These are phyloP conservation scores for Senecio squalidus DNA, from an alignment of 140 eudicot genomes.

Conservation along the genomic window DNA sequence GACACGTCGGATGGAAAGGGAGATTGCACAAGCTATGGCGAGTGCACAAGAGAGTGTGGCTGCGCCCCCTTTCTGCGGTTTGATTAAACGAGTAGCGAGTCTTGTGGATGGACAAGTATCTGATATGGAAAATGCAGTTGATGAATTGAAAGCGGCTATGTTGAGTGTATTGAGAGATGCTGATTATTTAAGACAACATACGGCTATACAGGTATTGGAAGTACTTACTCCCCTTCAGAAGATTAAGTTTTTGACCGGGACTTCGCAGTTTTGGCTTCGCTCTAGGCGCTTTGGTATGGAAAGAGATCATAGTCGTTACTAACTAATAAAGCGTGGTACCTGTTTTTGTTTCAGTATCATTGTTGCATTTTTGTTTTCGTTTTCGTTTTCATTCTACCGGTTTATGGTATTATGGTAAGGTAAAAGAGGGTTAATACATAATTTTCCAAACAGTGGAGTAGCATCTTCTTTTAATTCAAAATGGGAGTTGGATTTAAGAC, in stretches of 20 bases:
- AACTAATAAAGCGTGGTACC: neutral
- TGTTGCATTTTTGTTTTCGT: neutral
- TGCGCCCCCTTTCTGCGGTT: conserved; percentile 16
- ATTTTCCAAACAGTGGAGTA: no score
- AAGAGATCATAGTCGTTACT: conserved; percentile 13
- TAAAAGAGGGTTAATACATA: no score
- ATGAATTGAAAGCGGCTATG: conserved; percentile 28
- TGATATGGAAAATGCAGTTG: conserved; percentile 23
- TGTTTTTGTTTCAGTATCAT: neutral
- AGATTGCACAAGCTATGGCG: conserved; percentile 32
- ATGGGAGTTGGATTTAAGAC: no score
- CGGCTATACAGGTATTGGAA: conserved; percentile 34
- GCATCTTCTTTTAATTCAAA: no score
- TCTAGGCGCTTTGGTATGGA: conserved; percentile 30
- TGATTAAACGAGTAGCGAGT: conserved; percentile 20
- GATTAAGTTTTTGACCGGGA: conserved; percentile 32
- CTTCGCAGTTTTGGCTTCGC: conserved; percentile 28
- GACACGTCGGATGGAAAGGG: conserved; percentile 28
- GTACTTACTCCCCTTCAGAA: conserved; percentile 31
- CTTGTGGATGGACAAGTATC: conserved; percentile 32
- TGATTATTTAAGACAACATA: conserved; percentile 27
- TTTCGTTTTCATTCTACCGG: no score
- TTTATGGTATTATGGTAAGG: no score
- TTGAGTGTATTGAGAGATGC: conserved; percentile 28
- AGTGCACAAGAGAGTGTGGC: conserved; percentile 48